phyloP scores from a whole-genome alignment of 2,329 filamentous ascomycete genomes.

The Lomentospora prolificans region DNA sequence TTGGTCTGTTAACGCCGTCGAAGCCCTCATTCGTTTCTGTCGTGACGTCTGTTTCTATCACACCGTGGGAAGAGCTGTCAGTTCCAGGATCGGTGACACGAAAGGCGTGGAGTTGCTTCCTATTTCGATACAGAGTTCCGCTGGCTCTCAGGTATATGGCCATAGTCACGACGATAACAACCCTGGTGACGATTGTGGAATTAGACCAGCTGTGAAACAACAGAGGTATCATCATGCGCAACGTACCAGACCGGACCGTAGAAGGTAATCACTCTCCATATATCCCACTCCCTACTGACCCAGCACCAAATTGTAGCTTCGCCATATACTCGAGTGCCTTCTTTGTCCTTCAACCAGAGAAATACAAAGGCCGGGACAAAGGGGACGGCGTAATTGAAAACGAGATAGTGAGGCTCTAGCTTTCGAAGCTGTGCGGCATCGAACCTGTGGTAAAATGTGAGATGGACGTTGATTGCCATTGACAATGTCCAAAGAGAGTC shows the following conservation, averaged over 20 bases:
- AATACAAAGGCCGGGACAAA: conserved; percentile 54
- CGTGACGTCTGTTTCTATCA: conserved; percentile 46
- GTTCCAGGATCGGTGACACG: conserved; percentile 31
- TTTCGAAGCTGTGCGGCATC: conserved; percentile 48
- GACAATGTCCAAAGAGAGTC: conserved; percentile 64
- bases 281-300: conserved; percentile 53
- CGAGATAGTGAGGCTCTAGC: conserved; percentile 58
- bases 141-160: conserved; percentile 38
- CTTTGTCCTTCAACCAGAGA: conserved; percentile 44
- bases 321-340: conserved; percentile 51
- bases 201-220: too few relatives aligned
- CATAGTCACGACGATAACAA: conserved; percentile 12
- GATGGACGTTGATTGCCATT: conserved; percentile 71
- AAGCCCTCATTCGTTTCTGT: conserved; percentile 23
- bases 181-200: conserved; percentile 8
- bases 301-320: conserved; percentile 72
- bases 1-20: background rate
- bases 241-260: conserved; percentile 52
- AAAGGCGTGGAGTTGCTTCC: conserved; percentile 41
- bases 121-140: conserved; percentile 50
- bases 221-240: conserved; percentile 17
- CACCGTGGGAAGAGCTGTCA: conserved; percentile 31
- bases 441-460: conserved; percentile 65
- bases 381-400: conserved; percentile 59
- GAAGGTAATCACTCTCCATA: conserved; percentile 59